Evolutionary conservation across 371 early-diverging fungal genomes (phyloP).

Genomic region (Mortierella sp.): DNA sequence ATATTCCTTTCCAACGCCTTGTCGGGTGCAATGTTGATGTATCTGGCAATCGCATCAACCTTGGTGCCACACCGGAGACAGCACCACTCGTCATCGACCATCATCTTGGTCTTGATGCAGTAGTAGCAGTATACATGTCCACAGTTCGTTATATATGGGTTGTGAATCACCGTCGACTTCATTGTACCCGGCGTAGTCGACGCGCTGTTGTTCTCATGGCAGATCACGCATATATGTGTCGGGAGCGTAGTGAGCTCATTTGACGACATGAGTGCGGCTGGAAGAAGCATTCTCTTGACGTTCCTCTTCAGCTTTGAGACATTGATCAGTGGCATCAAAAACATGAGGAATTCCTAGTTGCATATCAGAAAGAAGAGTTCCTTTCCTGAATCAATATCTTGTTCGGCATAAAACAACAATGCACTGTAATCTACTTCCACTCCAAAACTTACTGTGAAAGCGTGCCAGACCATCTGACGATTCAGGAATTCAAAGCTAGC

Average conservation of each 20-base stretch:
- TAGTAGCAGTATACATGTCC: constrained; percentile 91
- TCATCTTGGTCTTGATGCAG: constrained; percentile 83
- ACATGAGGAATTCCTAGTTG: constrained; percentile 88
- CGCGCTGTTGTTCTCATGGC: constrained; percentile 63
- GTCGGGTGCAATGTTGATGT: constrained; percentile 37
- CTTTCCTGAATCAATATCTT: background rate
- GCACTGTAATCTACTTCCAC: background rate
- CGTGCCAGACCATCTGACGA: constrained; percentile 94
- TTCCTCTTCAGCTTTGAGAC: constrained; percentile 76
- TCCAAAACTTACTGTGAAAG: constrained; percentile 80
- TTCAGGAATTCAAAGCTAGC: constrained; percentile 94
- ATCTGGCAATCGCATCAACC: constrained; percentile 62
- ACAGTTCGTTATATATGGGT: constrained; percentile 83
- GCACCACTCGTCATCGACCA: constrained; percentile 77
- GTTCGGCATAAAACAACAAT: background rate
- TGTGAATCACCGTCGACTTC: constrained; percentile 62
- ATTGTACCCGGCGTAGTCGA: constrained; percentile 33
- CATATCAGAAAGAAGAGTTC: background rate
- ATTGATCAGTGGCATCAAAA: constrained; percentile 88
- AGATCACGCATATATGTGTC: constrained; percentile 75
- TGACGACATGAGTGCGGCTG: constrained; percentile 63
- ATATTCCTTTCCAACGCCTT: constrained; percentile 21
- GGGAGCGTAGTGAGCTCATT: constrained; percentile 73
- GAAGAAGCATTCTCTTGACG: constrained; percentile 64
- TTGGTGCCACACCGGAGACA: constrained; percentile 84